phyloP scores from a whole-genome alignment of 208 protist species.

The Wallacemonas sp. region DNA sequence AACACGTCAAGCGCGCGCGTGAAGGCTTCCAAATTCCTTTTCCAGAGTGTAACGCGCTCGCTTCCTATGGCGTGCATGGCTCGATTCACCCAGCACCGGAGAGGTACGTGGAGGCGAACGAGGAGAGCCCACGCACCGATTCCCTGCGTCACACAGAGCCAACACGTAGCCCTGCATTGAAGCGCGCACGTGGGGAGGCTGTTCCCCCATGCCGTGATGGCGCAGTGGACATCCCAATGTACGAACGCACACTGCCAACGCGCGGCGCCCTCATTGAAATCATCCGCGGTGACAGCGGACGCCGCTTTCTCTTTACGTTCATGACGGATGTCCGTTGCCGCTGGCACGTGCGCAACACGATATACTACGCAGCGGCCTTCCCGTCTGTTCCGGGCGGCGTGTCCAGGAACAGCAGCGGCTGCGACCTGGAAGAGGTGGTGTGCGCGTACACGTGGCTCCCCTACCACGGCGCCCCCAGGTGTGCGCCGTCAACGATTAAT shows the following conservation, averaged over 20 bases:
- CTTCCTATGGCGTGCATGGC: background rate
- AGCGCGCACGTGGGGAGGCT: background rate
- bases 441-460: slow-evolving; percentile 2
- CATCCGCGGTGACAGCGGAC: slow-evolving; percentile 18
- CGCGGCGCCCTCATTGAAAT: slow-evolving; percentile 16
- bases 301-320: slow-evolving; percentile 14
- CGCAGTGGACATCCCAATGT: background rate
- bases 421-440: slow-evolving; percentile 25
- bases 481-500: background rate
- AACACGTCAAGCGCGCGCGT: slow-evolving; percentile 22
- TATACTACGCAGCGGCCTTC: slow-evolving; percentile 11
- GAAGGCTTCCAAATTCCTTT: slow-evolving; percentile 24
- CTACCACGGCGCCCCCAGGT: background rate
- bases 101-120: background rate
- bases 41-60: background rate
- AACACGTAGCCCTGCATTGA: background rate
- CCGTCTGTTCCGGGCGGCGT: too few species aligned
- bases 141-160: background rate
- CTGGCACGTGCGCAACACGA: slow-evolving; percentile 17
- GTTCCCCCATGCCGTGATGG: background rate
- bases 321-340: slow-evolving; percentile 6
- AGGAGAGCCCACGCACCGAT: background rate
- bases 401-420: slow-evolving; percentile 14
- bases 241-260: slow-evolving; percentile 23
- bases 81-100: background rate